Percentiles rank a stretch among this genome's conserved stretches.
phyloP scores from a whole-genome alignment of 164 flowering plant genomes.

The Umbellularia californica region DNA sequence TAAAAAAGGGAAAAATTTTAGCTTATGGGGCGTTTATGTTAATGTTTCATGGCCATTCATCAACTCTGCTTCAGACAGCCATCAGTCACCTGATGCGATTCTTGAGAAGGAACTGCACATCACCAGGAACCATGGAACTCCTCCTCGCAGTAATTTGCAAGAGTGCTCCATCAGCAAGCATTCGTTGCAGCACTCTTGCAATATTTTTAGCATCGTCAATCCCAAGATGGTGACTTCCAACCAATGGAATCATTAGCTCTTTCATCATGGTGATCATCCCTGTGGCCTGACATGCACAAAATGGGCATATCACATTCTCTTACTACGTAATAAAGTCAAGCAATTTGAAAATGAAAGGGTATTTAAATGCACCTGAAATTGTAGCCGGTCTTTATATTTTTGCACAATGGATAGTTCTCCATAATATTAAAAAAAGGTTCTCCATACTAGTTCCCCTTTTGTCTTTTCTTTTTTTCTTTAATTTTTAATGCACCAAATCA shows the following conservation, averaged over 20 bases:
- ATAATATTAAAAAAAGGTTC: no score
- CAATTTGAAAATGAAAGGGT: neutral
- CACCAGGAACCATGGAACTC: constrained; percentile 30
- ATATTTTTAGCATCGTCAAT: constrained; percentile 93
- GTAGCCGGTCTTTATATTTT: neutral
- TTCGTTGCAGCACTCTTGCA: constrained; percentile 68
- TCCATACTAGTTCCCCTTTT: neutral
- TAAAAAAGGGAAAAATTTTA: no score
- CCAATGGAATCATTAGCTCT: constrained; percentile 47
- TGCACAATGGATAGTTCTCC: neutral
- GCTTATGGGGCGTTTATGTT: no score
- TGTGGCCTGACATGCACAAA: constrained; percentile 50
- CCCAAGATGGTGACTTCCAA: constrained; percentile 97
- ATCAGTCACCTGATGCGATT: constrained; percentile 47
- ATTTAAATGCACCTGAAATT: neutral
- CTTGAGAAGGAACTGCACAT: constrained; percentile 61
- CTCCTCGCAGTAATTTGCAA: constrained; percentile 77
- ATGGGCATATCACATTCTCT: neutral
- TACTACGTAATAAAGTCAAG: neutral
- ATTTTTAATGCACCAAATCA: neutral
- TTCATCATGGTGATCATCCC: constrained; percentile 95
- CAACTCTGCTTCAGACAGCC: neutral
- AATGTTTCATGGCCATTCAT: no score
- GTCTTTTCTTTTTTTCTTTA: no score
- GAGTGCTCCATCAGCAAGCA: constrained; percentile 83